Evolutionary conservation across 148 eudicot species (phyloP), one percentile per base, ranked within the genome.

Genomic region (Rhododendron ferrugineum): DNA sequence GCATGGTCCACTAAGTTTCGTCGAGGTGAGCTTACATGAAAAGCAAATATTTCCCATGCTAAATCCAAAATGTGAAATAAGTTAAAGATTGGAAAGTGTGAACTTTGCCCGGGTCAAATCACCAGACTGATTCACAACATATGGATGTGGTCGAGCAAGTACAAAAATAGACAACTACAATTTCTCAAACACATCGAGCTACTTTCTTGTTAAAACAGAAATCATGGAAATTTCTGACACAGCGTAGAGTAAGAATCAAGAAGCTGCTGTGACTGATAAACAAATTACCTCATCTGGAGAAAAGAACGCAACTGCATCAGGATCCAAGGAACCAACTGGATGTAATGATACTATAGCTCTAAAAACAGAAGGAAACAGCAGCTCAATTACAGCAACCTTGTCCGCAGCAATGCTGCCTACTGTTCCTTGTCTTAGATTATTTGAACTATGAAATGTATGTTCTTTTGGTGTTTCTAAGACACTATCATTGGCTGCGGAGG

Each of bases 261-360:
- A 62, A 83, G 40, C 73, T n/a, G 44, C 14, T 70, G 4, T 23
- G 28, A 70, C 32, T 82, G 78, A 40, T 1, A 64, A 26, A 81
- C 26, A 79, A 49, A 85, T 44, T 90, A 96, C 99, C 99, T 97
- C 99, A 90, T 95, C 99, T 14, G 98, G 98, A 40, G 99, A 95
- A 86, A 95, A 97, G 91, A 95, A 95, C 36, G 98, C 94, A 32
- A 97, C 98, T 26, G 96, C 98, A 89, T 94, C 94, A 88, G 99
- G 96, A 87, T 90, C 90, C 80, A 89, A 90, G 68, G 98, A 97
- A 87, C 99, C 99, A 79, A 92, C 96, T 66, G 98, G 95, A 87
- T 95, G 98, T 86, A 97, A 86, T 68, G 99, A 95, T 52, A 97
- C 88, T 82, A 95, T 84, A 81, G 98, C 99, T 92, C 99, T 92